Percentiles rank a stretch among this genome's conserved stretches.
Conservation (phyloP, 768 basidiomycete species). For the Lentinula edodes region DNA sequence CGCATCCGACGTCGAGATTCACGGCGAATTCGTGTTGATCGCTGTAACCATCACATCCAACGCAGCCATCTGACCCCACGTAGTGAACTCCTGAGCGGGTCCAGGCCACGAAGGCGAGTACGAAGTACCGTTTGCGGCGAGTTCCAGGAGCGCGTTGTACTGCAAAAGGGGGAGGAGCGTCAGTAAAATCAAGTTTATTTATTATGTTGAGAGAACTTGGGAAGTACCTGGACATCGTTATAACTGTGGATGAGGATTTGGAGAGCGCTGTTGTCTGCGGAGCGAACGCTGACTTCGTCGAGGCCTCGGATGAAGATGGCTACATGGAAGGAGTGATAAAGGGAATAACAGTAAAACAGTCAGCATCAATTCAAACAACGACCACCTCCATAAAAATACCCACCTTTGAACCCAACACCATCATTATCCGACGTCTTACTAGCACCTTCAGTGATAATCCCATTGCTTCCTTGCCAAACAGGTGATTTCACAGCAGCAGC, state of each 20-base stretch:
- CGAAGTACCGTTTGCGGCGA: conserved; percentile 35
- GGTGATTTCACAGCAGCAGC: conserved; percentile 36
- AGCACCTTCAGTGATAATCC: conserved; percentile 48
- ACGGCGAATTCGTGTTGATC: neutral
- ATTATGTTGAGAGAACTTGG: neutral
- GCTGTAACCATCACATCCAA: conserved; percentile 28
- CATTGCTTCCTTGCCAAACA: conserved; percentile 43
- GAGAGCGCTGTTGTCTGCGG: conserved; percentile 28
- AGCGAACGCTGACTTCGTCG: conserved; percentile 37
- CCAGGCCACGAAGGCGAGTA: conserved; percentile 44
- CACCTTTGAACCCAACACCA: conserved; percentile 48
- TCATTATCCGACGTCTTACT: conserved; percentile 35
- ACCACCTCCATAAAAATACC: neutral
- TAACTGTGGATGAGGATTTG: conserved; percentile 40
- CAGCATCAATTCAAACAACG: too few species aligned
- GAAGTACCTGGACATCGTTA: conserved; percentile 40
- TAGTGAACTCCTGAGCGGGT: conserved; percentile 37
- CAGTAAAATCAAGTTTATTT: neutral
- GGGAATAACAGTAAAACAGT: too few species aligned
- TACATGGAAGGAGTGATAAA: conserved; percentile 2
- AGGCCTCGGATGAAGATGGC: conserved; percentile 43
- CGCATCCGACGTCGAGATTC: neutral
- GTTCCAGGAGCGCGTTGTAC: conserved; percentile 46
- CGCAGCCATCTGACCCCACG: conserved; percentile 46
- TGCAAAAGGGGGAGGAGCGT: conserved; percentile 9